These are phyloP conservation scores for Auricularia heimuer DNA, from an alignment of 768 basidiomycete genomes.

Conservation along the genomic window DNA sequence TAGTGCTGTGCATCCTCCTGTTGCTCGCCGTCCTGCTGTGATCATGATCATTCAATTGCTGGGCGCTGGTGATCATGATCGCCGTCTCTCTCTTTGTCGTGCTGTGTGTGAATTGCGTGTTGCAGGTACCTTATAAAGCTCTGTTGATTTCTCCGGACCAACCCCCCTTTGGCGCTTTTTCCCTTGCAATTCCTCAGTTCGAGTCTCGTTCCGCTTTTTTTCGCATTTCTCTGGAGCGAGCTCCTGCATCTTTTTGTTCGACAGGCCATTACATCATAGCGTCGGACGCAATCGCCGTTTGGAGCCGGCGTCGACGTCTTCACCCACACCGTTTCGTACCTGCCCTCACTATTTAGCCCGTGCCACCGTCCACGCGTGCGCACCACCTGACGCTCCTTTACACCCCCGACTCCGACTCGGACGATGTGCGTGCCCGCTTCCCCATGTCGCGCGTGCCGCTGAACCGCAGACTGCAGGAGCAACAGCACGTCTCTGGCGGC, in stretches of 20 bases:
- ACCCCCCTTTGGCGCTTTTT: not conserved
- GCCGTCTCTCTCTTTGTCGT: not conserved
- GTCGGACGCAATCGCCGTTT: not conserved
- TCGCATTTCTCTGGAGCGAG: not conserved
- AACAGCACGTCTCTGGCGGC: not conserved
- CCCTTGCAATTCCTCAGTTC: not conserved
- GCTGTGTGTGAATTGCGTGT: not conserved
- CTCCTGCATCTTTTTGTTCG: not conserved
- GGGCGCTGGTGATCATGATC: not conserved
- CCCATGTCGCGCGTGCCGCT: not conserved
- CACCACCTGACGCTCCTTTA: too few species aligned
- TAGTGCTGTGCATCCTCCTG: slow-evolving; percentile 68
- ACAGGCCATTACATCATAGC: not conserved
- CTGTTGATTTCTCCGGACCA: not conserved
- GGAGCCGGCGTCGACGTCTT: not conserved
- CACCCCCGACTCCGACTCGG: too few species aligned
- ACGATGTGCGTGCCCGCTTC: not conserved
- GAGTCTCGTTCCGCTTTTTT: not conserved
- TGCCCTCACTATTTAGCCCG: too few species aligned
- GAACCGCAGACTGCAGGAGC: not conserved
- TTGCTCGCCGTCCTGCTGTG: slow-evolving; percentile 71
- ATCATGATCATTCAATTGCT: slow-evolving; percentile 1
- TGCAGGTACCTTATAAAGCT: not conserved
- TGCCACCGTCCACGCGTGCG: too few species aligned
- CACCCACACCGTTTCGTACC: not conserved